A percentile compares a stretch with the other conserved stretches of the same genome.
These are phyloP conservation scores for Trichoderma sp. DNA, from an alignment of 2,329 filamentous ascomycete genomes.

Conservation along the genomic window DNA sequence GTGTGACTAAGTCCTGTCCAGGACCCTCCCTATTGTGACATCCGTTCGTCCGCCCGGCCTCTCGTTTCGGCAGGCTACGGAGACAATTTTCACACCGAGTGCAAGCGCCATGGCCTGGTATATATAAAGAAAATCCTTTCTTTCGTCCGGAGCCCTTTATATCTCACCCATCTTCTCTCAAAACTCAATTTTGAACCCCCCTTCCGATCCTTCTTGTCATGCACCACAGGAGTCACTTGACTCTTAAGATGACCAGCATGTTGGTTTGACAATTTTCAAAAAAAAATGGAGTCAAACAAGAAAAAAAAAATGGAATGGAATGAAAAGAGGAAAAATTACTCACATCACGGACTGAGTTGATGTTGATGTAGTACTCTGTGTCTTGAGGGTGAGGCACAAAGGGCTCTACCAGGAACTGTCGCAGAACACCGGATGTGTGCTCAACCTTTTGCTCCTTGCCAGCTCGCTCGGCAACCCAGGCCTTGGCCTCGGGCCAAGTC, in stretches of 20 bases:
- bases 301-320: background rate
- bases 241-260: background rate
- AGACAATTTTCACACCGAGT: conserved; percentile 18
- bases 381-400: conserved; percentile 94
- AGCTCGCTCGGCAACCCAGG: conserved; percentile 90
- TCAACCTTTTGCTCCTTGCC: conserved; percentile 93
- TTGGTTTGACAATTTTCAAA: background rate
- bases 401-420: conserved; percentile 96
- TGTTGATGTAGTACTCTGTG: conserved; percentile 99
- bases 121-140: conserved; percentile 26
- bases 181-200: background rate
- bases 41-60: conserved; percentile 43
- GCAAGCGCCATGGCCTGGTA: conserved; percentile 18
- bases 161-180: background rate
- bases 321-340: conserved; percentile 49
- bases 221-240: background rate
- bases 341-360: conserved; percentile 99
- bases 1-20: conserved; percentile 3
- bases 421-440: conserved; percentile 82
- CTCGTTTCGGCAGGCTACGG: conserved; percentile 31
- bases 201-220: background rate
- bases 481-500: conserved; percentile 89
- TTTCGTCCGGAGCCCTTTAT: conserved; percentile 5
- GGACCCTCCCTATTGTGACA: conserved; percentile 39
- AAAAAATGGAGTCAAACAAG: background rate